Conservation (phyloP, 192 early-diverging fungal genomes). For the Lobosporangium transversale region DNA sequence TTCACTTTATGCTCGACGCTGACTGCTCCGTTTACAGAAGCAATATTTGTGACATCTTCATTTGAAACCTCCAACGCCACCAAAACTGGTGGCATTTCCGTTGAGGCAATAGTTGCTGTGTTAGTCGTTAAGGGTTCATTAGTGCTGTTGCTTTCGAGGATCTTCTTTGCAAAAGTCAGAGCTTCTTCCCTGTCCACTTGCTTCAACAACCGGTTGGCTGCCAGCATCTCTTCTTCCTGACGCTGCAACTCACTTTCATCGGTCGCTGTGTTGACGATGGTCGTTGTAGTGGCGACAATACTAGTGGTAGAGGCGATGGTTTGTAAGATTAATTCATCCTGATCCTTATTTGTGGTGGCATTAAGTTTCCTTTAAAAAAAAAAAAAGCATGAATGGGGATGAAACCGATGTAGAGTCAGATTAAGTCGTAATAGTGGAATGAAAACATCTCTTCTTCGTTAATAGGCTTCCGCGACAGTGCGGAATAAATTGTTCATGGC, state of each 20-base stretch:
- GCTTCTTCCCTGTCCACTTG: slow-evolving; percentile 5
- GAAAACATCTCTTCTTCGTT: not conserved
- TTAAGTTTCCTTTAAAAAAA: slow-evolving; percentile 28
- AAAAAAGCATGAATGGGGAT: slow-evolving; percentile 3
- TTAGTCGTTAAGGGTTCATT: not conserved
- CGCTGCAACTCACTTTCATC: slow-evolving; percentile 24
- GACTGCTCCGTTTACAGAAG: not conserved
- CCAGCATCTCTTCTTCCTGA: slow-evolving; percentile 38
- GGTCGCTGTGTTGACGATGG: not conserved
- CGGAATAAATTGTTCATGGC: slow-evolving; percentile 11
- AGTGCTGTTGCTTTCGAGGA: not conserved
- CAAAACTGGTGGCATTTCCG: no score
- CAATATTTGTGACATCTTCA: not conserved
- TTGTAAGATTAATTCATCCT: no score
- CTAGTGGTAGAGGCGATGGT: no score
- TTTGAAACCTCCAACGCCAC: not conserved
- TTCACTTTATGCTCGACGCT: not conserved
- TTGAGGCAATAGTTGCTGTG: no score
- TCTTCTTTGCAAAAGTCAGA: slow-evolving; percentile 15
- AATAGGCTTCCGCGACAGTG: not conserved
- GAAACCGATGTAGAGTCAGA: not conserved
- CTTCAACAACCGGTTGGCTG: slow-evolving; percentile 15
- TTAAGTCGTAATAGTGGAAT: no score
- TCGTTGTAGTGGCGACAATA: no score
- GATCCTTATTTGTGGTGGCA: not conserved